Base-by-base conservation (phyloP, 73 alveolate genomes). In the Stentor coeruleus region DNA sequence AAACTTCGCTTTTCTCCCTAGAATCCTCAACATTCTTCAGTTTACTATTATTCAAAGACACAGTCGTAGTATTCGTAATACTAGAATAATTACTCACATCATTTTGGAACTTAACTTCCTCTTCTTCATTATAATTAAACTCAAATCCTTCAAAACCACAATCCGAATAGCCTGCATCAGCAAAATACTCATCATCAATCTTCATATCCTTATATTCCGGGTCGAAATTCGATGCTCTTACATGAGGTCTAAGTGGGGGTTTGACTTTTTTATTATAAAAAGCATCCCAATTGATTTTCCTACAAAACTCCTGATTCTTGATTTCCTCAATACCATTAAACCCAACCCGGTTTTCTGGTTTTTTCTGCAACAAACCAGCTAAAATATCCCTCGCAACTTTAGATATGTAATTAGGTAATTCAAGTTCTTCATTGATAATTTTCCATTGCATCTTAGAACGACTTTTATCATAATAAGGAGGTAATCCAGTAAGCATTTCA, bases 401-500 rank as follows among this genome's bases (percentile, higher is more conserved):
- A 73, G 80, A 58, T 3, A 91, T 75, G 38, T 59, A 80, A 36
- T 38, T 58, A 6, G 97, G 97, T 42, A 89, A 86, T 59, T 79
- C 79, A 31, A 91, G 41, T 3, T 90, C 42, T 6, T 89, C 88
- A 55, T 86, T 85, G 14, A 89, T 39, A 3, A 91, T 91, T 11
- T 87, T 75, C 4, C 74, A 75, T 42, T 91, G 89, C 87, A 91
- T 91, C 72, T 89, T 90, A 77, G 81, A 77, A 26, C 86, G 77
- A 37, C 87, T 83, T 40, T 81, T 86, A 3, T 91, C 84, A 60
- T 92, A 96, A 85, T 86, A 93, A 20, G 99, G 99, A 6, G 99
- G 99, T 33, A 95, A 81, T 6, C 99, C 99, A 58, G 96, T 90
- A 59, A 3, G 58, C 98, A 96, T 86, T 88, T 96, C 99, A 88